These are phyloP conservation scores for Chalciporus sphaerocephalus DNA, from an alignment of 768 basidiomycete species.

Conservation along the genomic window DNA sequence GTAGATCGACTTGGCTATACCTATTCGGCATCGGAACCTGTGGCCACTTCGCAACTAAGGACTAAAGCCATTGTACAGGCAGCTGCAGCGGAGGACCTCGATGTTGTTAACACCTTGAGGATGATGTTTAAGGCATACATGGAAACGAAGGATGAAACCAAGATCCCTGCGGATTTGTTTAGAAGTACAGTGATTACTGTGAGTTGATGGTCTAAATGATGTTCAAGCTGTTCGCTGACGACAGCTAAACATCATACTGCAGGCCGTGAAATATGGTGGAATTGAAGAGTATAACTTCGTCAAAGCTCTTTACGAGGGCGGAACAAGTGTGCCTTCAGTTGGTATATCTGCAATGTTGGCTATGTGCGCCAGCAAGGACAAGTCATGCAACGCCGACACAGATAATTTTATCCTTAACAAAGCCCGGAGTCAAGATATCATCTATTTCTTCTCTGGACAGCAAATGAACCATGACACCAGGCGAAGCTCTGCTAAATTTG, in stretches of 20 bases:
- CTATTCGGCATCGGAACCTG: constrained; percentile 57
- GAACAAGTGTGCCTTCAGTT: constrained; percentile 69
- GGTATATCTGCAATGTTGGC: constrained; percentile 63
- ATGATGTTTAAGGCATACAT: constrained; percentile 68
- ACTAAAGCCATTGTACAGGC: constrained; percentile 65
- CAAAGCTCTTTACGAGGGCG: constrained; percentile 62
- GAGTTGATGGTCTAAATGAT: constrained; percentile 15
- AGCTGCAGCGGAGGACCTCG: constrained; percentile 41
- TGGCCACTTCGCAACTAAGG: constrained; percentile 67
- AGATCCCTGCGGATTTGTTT: constrained; percentile 78
- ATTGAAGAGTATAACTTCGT: constrained; percentile 69
- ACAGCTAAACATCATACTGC: constrained; percentile 1
- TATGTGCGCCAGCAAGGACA: constrained; percentile 57
- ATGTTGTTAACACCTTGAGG: constrained; percentile 65
- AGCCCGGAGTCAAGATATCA: constrained; percentile 56
- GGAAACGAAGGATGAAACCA: constrained; percentile 67
- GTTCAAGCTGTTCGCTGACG: not conserved
- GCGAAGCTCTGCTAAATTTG: constrained; percentile 52
- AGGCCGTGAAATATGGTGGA: constrained; percentile 77
- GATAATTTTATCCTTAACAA: constrained; percentile 55
- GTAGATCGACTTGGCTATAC: constrained; percentile 78
- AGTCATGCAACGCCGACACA: constrained; percentile 54
- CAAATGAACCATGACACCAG: constrained; percentile 52
- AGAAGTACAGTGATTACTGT: constrained; percentile 51
- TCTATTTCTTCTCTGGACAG: constrained; percentile 61